Conservation (phyloP, 768 basidiomycete species). For the Gautieria morchelliformis region DNA sequence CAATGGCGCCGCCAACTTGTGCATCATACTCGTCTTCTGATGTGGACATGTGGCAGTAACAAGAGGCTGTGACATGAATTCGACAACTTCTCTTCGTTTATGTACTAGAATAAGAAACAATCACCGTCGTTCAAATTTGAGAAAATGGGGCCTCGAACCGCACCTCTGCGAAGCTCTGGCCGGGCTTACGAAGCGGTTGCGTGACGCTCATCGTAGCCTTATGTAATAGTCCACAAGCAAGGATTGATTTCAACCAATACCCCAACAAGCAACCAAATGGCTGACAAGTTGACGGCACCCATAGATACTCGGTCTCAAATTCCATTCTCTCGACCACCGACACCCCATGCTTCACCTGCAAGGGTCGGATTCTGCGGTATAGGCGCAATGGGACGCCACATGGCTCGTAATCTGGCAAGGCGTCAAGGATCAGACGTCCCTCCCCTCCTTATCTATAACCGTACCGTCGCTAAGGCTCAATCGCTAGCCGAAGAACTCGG, state of each 20-base stretch:
- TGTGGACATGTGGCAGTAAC: not conserved
- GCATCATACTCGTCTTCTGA: slow-evolving; percentile 7
- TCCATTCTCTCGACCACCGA: slow-evolving; percentile 53
- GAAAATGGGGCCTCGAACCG: too few species aligned
- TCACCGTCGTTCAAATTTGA: too few species aligned
- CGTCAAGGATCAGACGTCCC: slow-evolving; percentile 32
- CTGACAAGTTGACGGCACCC: not conserved
- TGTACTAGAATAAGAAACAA: too few species aligned
- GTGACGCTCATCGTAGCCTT: too few species aligned
- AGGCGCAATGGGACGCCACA: slow-evolving; percentile 28
- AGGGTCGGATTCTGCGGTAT: slow-evolving; percentile 39
- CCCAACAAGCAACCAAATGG: not conserved
- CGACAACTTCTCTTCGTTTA: not conserved
- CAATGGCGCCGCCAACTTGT: slow-evolving; percentile 1
- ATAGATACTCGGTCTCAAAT: slow-evolving; percentile 15
- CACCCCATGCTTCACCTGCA: slow-evolving; percentile 29
- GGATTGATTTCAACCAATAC: too few species aligned
- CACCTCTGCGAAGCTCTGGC: too few species aligned
- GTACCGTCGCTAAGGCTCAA: slow-evolving; percentile 52
- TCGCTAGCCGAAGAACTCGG: slow-evolving; percentile 49
- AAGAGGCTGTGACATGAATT: not conserved
- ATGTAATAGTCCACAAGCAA: too few species aligned
- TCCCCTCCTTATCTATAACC: slow-evolving; percentile 69
- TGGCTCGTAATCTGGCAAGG: slow-evolving; percentile 73
- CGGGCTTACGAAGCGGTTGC: too few species aligned